A percentile compares a stretch with the other conserved stretches of the same genome.
Conservation (phyloP, 179 eudicot genomes). For the Amaranthus tricolor region DNA sequence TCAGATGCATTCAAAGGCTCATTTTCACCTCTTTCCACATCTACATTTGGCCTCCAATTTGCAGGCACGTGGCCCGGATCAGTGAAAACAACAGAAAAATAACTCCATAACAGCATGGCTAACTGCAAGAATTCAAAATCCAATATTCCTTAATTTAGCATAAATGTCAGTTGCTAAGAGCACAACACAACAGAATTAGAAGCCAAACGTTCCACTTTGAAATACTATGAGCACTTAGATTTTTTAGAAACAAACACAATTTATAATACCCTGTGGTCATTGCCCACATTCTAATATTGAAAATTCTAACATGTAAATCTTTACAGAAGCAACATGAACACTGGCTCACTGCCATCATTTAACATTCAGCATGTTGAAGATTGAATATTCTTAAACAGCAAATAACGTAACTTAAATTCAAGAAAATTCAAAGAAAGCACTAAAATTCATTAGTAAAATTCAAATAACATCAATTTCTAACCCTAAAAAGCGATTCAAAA, state of each 20-base stretch:
- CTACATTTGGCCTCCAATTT: conserved; percentile 77
- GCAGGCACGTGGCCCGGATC: conserved; percentile 94
- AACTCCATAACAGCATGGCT: conserved; percentile 95
- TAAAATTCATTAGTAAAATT: neutral
- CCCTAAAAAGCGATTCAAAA: neutral
- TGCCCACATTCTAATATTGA: neutral
- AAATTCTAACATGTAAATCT: neutral
- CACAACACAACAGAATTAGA: neutral
- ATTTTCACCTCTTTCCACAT: conserved; percentile 86
- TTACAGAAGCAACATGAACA: too few relatives aligned
- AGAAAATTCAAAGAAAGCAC: neutral
- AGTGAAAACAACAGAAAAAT: conserved; percentile 86
- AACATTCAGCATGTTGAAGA: too few relatives aligned
- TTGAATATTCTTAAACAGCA: conserved; percentile 13
- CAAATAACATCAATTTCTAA: neutral
- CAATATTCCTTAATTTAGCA: conserved; percentile 7
- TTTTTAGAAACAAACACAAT: neutral
- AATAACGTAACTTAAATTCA: neutral
- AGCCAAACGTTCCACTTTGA: neutral
- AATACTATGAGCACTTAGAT: neutral
- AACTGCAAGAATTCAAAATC: conserved; percentile 46
- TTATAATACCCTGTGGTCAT: neutral
- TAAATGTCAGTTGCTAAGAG: neutral
- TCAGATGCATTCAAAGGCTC: conserved; percentile 65
- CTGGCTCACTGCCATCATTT: too few relatives aligned